These are phyloP conservation scores for Viola odorata DNA, from an alignment of 345 rosid genomes.

Conservation along the genomic window DNA sequence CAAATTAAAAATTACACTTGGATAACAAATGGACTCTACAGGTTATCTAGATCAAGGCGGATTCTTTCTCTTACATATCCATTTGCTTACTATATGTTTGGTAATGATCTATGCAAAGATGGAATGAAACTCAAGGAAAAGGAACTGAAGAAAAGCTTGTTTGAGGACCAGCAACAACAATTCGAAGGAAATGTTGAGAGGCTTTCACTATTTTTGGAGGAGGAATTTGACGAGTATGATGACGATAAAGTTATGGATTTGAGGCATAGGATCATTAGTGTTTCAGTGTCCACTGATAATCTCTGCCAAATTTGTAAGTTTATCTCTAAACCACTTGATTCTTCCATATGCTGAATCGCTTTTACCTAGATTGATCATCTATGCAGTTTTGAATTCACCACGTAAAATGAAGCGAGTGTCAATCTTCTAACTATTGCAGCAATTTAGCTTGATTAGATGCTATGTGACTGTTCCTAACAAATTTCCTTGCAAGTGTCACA, in stretches of 20 bases:
- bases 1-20: slow-evolving; percentile 46
- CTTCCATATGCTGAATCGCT: neutral
- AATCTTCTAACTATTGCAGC: no score
- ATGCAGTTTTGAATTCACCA: no score
- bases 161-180: slow-evolving; percentile 43
- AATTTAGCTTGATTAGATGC: no score
- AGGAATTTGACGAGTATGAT: slow-evolving; percentile 26
- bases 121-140: slow-evolving; percentile 35
- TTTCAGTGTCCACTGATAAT: slow-evolving; percentile 32
- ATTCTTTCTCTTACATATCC: slow-evolving; percentile 51
- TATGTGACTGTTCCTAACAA: no score
- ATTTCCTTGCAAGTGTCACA: no score
- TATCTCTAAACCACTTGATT: neutral
- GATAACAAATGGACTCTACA: slow-evolving; percentile 43
- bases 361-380: no score
- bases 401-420: no score
- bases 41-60: slow-evolving; percentile 44
- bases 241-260: slow-evolving; percentile 16
- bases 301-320: slow-evolving; percentile 40
- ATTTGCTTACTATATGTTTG: slow-evolving; percentile 56
- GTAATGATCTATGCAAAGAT: slow-evolving; percentile 37
- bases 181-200: slow-evolving; percentile 39
- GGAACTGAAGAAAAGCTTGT: slow-evolving; percentile 33
- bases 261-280: slow-evolving; percentile 22
- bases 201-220: slow-evolving; percentile 33